Percentiles rank a stretch among this genome's conserved stretches.
Conservation (phyloP, 352 stramenopile species). For the Phytophthora europaea region DNA sequence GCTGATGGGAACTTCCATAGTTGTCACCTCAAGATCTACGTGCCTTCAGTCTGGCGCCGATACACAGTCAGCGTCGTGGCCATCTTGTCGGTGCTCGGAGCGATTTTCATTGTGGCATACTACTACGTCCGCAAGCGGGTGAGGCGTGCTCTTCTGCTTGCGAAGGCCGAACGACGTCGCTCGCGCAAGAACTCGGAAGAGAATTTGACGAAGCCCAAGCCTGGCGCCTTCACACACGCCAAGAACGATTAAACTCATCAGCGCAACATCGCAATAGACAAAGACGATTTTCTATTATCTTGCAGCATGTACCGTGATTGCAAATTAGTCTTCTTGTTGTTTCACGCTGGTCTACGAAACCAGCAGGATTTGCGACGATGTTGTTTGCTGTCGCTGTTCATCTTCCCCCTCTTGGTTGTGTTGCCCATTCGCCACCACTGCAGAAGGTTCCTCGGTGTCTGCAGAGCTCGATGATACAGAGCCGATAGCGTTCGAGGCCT, state of each 20-base stretch:
- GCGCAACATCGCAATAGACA: constrained; percentile 24
- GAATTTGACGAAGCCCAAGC: constrained; percentile 53
- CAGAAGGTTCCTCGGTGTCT: constrained; percentile 9
- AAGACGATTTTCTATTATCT: constrained; percentile 31
- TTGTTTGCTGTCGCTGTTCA: constrained; percentile 31
- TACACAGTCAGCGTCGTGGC: constrained; percentile 86
- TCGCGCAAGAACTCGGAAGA: constrained; percentile 82
- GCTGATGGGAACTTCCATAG: constrained; percentile 89
- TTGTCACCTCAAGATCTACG: constrained; percentile 97
- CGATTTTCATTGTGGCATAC: constrained; percentile 84
- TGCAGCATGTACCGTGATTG: constrained; percentile 16
- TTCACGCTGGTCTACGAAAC: constrained; percentile 55
- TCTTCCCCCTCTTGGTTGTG: constrained; percentile 15
- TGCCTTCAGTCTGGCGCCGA: constrained; percentile 86
- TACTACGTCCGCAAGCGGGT: constrained; percentile 89
- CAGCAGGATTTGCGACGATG: constrained; percentile 66
- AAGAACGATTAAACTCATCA: constrained; percentile 60
- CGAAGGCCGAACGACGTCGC: constrained; percentile 92
- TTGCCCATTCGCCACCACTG: constrained; percentile 10
- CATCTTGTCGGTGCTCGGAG: constrained; percentile 71
- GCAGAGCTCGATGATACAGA: background rate
- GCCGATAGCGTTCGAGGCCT: constrained; percentile 40
- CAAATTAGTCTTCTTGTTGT: constrained; percentile 18
- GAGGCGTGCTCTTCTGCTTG: constrained; percentile 77
- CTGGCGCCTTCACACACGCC: constrained; percentile 63